Base-by-base conservation (phyloP, 768 basidiomycete genomes). In the Dictyophora rubrovolvata region DNA sequence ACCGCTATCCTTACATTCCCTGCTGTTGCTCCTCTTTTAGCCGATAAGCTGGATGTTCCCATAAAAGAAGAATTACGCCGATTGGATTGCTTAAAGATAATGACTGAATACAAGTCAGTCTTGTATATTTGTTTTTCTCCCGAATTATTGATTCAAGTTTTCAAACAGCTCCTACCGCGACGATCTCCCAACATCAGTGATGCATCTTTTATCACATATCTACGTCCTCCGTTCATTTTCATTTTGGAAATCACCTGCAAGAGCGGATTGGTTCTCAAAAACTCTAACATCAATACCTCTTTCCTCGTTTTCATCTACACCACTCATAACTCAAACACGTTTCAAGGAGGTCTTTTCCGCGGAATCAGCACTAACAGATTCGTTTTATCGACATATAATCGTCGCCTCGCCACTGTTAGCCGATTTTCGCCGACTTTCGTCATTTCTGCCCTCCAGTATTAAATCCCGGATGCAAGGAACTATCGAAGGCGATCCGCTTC, bases 201-300 rank as follows among this genome's bases (percentile, higher is more conserved):
- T 92, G 0, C 87, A 96, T 63, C 80, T 96, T 8, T 78, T 97
- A 3, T 87, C 89, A 0, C 89, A 93, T 66, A 81, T 97, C 21
- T 98, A 98, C 69, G 89, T 80, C 3, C 82, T 86, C 48, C 86
- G 91, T 7, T 87, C 90, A 0, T 75, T 72, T 9, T 69, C 83
- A 0, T 69, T 95, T 1, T 98, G 93, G 93, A 97, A 94, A 73
- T 83, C 86, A 14, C 73, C 86, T 0, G 65, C 69, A 0, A 74
- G 79, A 34, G 66, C 79, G 1, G 68, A 77, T 0, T 97, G 93
- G 93, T 83, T 96, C 64, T 66, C 79, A 1, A 69, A 72, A n/a
- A 84, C 82, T 1, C 50, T 59, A 8, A 42, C 21, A 17, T 51
- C 57, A 73, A 86, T 49, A 68, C 71, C 1, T 62, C 71, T 0